These are phyloP conservation scores for Phaeosphaeria sp. DNA, from an alignment of 2,329 filamentous ascomycete genomes.

Conservation along the genomic window DNA sequence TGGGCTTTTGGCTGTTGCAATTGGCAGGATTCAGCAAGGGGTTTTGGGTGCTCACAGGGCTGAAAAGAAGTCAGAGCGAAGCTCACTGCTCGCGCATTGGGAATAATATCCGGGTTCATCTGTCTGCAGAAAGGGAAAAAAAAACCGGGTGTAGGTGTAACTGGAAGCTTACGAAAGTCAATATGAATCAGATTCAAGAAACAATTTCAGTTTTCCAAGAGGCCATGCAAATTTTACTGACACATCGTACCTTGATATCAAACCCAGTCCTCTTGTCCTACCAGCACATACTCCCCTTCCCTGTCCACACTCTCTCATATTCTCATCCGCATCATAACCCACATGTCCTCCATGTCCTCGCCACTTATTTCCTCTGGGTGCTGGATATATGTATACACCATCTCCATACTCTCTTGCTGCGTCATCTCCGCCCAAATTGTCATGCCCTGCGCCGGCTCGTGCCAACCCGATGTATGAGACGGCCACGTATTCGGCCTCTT, in stretches of 20 bases:
- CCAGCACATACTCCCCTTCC: background rate
- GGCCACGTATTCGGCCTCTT: background rate
- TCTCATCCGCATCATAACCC: background rate
- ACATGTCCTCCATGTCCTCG: background rate
- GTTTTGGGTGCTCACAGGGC: background rate
- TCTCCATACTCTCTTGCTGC: background rate
- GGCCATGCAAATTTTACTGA: background rate
- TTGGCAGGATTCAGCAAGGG: background rate
- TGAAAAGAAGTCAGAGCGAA: too few relatives aligned
- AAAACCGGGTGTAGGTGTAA: too few relatives aligned
- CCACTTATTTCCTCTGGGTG: background rate
- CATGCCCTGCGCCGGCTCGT: too few relatives aligned
- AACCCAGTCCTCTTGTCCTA: background rate
- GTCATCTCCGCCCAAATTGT: too few relatives aligned
- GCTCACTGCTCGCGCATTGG: too few relatives aligned
- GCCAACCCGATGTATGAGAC: background rate
- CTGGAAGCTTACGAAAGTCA: too few relatives aligned
- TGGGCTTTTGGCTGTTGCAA: background rate
- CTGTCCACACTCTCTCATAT: background rate
- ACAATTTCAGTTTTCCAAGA: background rate
- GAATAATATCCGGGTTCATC: too few relatives aligned
- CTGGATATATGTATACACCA: background rate
- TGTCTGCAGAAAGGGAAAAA: too few relatives aligned
- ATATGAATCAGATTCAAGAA: background rate
- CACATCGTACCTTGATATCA: background rate